phyloP scores from a whole-genome alignment of 2,329 filamentous ascomycete species.

The Fulvia fulva region DNA sequence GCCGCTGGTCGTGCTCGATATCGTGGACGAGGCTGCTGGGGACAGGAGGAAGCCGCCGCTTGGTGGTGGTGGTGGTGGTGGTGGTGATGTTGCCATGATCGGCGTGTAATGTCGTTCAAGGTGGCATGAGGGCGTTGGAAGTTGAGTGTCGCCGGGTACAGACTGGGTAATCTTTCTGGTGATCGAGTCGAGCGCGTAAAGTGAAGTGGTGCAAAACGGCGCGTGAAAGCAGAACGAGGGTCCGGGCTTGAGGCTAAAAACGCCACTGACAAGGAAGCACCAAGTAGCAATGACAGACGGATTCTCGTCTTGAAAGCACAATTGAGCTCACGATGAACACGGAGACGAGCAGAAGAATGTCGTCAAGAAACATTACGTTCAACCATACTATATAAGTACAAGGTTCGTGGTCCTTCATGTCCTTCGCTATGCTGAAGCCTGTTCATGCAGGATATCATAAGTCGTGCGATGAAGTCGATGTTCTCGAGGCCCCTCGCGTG shows the following conservation, averaged over 20 bases:
- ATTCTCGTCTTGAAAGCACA: too few relatives aligned
- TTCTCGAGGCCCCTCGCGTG: background rate
- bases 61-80: background rate
- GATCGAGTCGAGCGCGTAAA: too few relatives aligned
- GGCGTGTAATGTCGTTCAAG: background rate
- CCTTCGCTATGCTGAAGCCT: background rate
- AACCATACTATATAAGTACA: background rate
- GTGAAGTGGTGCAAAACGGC: too few relatives aligned
- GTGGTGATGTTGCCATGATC: constrained; percentile 1
- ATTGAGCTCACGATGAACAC: background rate
- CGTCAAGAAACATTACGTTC: background rate
- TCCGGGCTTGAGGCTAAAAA: background rate
- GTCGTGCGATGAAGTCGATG: background rate
- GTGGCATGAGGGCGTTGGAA: background rate
- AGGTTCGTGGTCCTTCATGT: background rate
- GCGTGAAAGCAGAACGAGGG: background rate
- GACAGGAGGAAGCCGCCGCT: constrained; percentile 47
- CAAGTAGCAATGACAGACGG: too few relatives aligned
- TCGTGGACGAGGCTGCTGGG: constrained; percentile 47
- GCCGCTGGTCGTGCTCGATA: constrained; percentile 36
- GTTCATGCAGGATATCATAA: background rate
- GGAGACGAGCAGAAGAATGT: background rate
- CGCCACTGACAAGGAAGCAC: too few relatives aligned
- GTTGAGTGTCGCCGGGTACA: background rate
- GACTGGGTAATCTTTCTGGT: background rate